Percentiles rank a stretch among this genome's conserved stretches.
Evolutionary conservation across 2,329 filamentous ascomycete species (phyloP).

Genomic region (Salinomyces thailandicus): DNA sequence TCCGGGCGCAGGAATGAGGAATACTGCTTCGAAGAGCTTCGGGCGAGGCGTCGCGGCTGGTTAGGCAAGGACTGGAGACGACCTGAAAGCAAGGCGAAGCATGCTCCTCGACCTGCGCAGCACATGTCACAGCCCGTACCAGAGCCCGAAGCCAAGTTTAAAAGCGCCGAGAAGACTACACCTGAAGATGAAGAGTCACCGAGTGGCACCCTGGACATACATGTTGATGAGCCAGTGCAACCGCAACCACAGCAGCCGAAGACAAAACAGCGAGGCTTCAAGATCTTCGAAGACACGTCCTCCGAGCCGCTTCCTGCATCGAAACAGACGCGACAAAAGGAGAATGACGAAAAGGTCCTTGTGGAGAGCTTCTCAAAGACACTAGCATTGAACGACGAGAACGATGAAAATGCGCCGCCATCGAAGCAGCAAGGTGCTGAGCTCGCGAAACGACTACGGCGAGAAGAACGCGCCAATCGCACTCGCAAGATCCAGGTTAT

Average conservation of each 20-base stretch:
- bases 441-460: conserved; percentile 37
- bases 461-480: conserved; percentile 40
- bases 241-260: conserved; percentile 5
- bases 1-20: conserved; percentile 58
- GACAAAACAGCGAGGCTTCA: conserved; percentile 23
- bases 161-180: background rate
- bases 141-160: conserved; percentile 1
- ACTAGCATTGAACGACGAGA: conserved; percentile 30
- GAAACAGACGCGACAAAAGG: conserved; percentile 1
- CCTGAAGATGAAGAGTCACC: background rate
- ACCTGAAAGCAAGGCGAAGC: conserved; percentile 12
- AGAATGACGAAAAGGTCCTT: conserved; percentile 12
- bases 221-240: conserved; percentile 3
- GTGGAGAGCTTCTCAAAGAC: conserved; percentile 21
- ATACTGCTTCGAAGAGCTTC: conserved; percentile 83
- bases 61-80: conserved; percentile 43
- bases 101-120: background rate
- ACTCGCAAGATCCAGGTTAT: conserved; percentile 59
- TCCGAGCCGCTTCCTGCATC: conserved; percentile 7
- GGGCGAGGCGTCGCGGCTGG: conserved; percentile 66
- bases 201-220: background rate
- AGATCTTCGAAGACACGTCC: conserved; percentile 25
- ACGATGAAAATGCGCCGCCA: conserved; percentile 40
- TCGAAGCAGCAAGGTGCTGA: conserved; percentile 14
- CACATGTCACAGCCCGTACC: background rate